Conservation (phyloP, 257 asterid genomes). For the Gentiana straminea region DNA sequence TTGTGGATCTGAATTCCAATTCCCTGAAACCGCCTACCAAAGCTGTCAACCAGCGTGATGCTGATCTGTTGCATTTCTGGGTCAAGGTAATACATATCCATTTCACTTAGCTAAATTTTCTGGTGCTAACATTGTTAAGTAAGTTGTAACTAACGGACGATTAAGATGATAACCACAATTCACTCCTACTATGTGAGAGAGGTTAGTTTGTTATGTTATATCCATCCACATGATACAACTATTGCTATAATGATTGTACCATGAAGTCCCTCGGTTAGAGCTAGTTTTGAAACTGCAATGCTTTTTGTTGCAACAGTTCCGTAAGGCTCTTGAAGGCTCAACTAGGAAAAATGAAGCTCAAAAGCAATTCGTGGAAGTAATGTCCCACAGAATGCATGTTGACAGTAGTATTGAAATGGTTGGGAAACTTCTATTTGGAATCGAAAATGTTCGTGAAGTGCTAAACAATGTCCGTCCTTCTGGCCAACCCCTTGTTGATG, state of each 20-base stretch:
- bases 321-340: slow-evolving; percentile 65
- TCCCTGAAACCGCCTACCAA: slow-evolving; percentile 32
- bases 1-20: slow-evolving; percentile 28
- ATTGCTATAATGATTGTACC: too few species aligned
- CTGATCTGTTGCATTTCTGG: slow-evolving; percentile 86
- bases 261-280: too few species aligned
- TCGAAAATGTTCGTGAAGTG: slow-evolving; percentile 47
- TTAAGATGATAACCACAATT: too few species aligned
- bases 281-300: too few species aligned
- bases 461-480: slow-evolving; percentile 42
- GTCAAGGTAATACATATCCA: slow-evolving; percentile 39
- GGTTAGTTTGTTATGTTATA: too few species aligned
- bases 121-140: too few species aligned
- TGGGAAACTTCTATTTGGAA: slow-evolving; percentile 75
- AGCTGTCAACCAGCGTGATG: slow-evolving; percentile 74
- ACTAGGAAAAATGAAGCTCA: slow-evolving; percentile 68
- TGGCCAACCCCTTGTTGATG: slow-evolving; percentile 76
- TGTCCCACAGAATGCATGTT: slow-evolving; percentile 62
- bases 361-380: slow-evolving; percentile 62
- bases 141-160: too few species aligned
- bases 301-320: slow-evolving; percentile 19
- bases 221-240: too few species aligned
- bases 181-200: too few species aligned
- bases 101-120: not conserved
- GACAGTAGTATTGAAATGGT: slow-evolving; percentile 57